Conservation (phyloP, 345 rosid species). For the Hypericum androsaemum region DNA sequence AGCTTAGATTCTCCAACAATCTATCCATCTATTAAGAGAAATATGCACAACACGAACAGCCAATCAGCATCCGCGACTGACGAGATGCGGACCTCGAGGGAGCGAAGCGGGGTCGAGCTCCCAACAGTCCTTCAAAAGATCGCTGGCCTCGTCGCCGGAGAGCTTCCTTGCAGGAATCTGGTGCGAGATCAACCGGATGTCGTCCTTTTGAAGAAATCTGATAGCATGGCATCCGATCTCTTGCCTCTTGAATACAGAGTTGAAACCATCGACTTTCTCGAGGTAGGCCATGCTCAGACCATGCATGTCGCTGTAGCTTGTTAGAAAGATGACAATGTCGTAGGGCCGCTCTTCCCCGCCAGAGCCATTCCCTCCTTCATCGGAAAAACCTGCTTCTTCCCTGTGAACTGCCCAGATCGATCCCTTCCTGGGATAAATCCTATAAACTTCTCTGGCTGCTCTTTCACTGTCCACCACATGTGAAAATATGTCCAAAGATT, state of each 20-base stretch:
- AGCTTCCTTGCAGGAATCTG: conserved; percentile 81
- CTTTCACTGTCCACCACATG: conserved; percentile 66
- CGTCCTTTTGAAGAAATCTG: conserved; percentile 50
- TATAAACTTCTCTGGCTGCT: conserved; percentile 61
- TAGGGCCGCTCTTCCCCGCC: conserved; percentile 25
- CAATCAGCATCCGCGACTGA: no score
- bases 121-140: conserved; percentile 54
- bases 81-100: conserved; percentile 35
- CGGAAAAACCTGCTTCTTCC: conserved; percentile 25
- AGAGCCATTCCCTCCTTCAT: conserved; percentile 26
- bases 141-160: conserved; percentile 34
- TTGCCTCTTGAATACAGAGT: conserved; percentile 52
- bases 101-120: conserved; percentile 76
- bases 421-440: conserved; percentile 78
- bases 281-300: conserved; percentile 79
- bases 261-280: conserved; percentile 64
- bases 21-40: no score
- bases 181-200: conserved; percentile 52
- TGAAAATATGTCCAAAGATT: conserved; percentile 52
- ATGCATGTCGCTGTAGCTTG: conserved; percentile 51
- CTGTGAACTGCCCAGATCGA: conserved; percentile 72
- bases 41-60: no score
- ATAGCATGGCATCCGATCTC: conserved; percentile 59
- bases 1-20: no score
- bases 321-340: conserved; percentile 48